Evolutionary conservation across 2,329 filamentous ascomycete genomes (phyloP), one percentile per base, ranked within the genome.

Genomic region (Atkinsonella texensis): DNA sequence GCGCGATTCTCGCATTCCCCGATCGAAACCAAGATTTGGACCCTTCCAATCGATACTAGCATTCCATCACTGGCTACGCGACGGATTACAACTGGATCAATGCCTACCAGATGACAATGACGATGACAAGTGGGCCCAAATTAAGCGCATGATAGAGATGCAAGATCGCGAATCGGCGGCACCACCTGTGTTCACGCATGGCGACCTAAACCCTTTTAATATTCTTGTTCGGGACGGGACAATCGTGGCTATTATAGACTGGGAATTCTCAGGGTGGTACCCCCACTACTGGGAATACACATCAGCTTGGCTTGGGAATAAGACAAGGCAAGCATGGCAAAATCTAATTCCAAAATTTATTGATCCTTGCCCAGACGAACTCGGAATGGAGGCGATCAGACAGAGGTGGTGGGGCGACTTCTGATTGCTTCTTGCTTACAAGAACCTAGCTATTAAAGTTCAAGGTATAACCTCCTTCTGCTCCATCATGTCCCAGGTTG

Each of bases 181-280:
- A n/a, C 48, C 55, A 15, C 66, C 68, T 2, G 65, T 69, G 7
- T 73, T 78, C 56, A 74, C 72, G 13, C 74, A 77, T 59, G 67
- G 65, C 9, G 72, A 76, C 54, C 57, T 77, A 8, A 69, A 66
- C 53, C 65, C 64, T 20, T 57, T 58, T 20, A 76, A 76, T 54
- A 70, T 76, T 44, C 54, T 76, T 10, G 59, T 68, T 43, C 59
- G 59, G 7, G 68, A 63, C 5, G 66, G 71, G 49, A 58, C 66
- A 5, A 59, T 79, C 32, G 65, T 69, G 40, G 72, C 70, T 8
- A 73, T 78, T 12, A 60, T 67, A 35, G 65, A 68, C 53, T 68
- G 65, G 65, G 63, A 67, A 50, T 58, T 59, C 45, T 48, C 62
- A 0, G 65, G 63, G 1, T 68, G 62, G 63, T 66, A 63, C 46